Base-by-base conservation (phyloP, 1,139 yeast genomes). In the Taphrina deformans region DNA sequence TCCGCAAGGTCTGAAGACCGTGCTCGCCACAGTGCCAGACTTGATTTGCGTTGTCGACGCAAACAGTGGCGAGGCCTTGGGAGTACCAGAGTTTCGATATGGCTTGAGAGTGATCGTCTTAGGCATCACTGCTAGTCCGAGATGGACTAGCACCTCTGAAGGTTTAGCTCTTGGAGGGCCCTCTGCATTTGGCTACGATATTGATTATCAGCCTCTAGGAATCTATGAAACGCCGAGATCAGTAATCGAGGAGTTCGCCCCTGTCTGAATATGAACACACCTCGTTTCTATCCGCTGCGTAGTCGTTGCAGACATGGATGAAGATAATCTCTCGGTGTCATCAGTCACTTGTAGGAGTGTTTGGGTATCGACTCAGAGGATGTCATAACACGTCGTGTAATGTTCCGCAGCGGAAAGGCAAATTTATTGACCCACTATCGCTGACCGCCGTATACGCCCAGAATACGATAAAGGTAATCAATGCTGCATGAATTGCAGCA, bases 51-150 rank as follows among this genome's bases (percentile, higher is more conserved):
- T 81, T 1, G 71, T 78, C 53, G 82, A 80, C 68, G 71, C 75
- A 2, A 79, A 78, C 48, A 73, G 75, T 26, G 83, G 83, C 29
- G 81, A 79, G 66, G 82, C 82, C 3, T 75, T 80, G 14, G 83
- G 83, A 2, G 79, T 82, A 1, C 81, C 80, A 12, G 83, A 80
- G 56, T 80, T 79, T 70, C 73, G 80, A 52, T 80, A 80, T 69
- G 83, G 83, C 1, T 68, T 80, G 29, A 67, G 74, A 51, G 83
- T 80, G 5, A 72, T 74, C 69, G 82, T 80, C 0, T 62, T 80
- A 10, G 81, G 73, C 2, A 74, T 80, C 65, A 75, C 82, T 0
- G 80, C 82, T 35, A 71, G 75, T 60, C 71, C 75, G 50, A 69
- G 72, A 45, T 80, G 83, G 83, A 75, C 77, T 1, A 74, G 72